A percentile compares a stretch with the other conserved stretches of the same genome.
Evolutionary conservation across 2,329 filamentous ascomycete genomes (phyloP).

Genomic region (Alternaria triticina): DNA sequence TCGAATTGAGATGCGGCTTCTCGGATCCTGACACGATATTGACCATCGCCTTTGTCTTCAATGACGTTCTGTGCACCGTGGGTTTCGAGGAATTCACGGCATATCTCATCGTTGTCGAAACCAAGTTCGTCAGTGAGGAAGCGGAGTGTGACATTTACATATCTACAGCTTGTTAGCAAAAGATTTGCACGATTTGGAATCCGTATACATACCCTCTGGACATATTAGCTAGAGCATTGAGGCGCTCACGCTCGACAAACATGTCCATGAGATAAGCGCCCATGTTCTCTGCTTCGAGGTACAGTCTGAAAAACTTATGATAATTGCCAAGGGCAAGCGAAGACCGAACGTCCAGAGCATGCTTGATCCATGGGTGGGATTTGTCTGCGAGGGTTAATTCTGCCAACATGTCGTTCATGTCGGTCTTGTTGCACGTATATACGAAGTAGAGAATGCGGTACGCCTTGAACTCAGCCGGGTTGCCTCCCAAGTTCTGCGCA

Average conservation of each 20-base stretch:
- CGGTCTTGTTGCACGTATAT: constrained; percentile 96
- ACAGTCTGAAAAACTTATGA: constrained; percentile 96
- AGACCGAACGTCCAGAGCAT: constrained; percentile 89
- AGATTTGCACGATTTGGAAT: no score
- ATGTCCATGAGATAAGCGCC: constrained; percentile 99
- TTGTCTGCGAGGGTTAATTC: constrained; percentile 99
- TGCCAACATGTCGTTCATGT: constrained; percentile 96
- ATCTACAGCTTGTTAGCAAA: constrained; percentile 68
- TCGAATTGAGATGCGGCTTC: constrained; percentile 72
- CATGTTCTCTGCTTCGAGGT: constrained; percentile 94
- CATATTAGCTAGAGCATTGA: constrained; percentile 87
- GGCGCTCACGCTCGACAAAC: constrained; percentile 93
- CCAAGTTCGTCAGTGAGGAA: constrained; percentile 96
- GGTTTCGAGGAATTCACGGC: constrained; percentile 87
- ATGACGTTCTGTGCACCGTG: constrained; percentile 77
- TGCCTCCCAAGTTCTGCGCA: constrained; percentile 82
- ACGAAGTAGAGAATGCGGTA: constrained; percentile 99
- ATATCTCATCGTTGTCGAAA: constrained; percentile 91
- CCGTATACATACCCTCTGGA: constrained; percentile 84
- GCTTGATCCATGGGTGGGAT: constrained; percentile 79
- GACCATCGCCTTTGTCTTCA: constrained; percentile 70
- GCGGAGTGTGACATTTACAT: constrained; percentile 86
- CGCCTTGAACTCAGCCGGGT: constrained; percentile 94
- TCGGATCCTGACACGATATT: constrained; percentile 62
- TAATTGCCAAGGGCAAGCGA: constrained; percentile 94